These are phyloP conservation scores for Xylariales sp. DNA, from an alignment of 2,329 filamentous ascomycete genomes.

Conservation along the genomic window DNA sequence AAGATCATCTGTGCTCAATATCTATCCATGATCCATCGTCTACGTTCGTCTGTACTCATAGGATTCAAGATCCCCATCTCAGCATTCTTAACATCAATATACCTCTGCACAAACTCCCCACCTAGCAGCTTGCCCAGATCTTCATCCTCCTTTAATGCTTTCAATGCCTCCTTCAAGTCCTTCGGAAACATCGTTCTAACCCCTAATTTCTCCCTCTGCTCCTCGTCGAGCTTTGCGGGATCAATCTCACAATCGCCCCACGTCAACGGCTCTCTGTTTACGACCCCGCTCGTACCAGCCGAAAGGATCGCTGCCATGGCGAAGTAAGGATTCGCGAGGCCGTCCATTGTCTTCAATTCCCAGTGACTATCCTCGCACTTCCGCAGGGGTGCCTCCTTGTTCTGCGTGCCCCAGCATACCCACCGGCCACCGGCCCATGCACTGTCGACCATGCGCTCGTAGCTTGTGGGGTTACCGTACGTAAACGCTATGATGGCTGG, in stretches of 20 bases:
- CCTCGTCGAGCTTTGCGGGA: constrained; percentile 43
- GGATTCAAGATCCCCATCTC: constrained; percentile 47
- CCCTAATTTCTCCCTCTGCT: constrained; percentile 45
- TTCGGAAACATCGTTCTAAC: constrained; percentile 51
- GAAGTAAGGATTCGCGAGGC: constrained; percentile 73
- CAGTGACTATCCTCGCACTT: constrained; percentile 64
- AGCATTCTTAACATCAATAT: constrained; percentile 52
- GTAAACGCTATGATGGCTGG: constrained; percentile 64
- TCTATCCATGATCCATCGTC: constrained; percentile 60
- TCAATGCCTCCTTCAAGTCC: constrained; percentile 50
- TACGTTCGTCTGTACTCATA: constrained; percentile 44
- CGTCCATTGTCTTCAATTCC: constrained; percentile 77
- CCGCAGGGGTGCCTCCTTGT: constrained; percentile 69
- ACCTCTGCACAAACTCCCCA: constrained; percentile 48
- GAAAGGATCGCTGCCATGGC: constrained; percentile 57
- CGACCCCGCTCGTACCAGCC: constrained; percentile 54
- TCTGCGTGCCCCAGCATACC: constrained; percentile 78
- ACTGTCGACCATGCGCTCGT: constrained; percentile 64
- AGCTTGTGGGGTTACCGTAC: constrained; percentile 61
- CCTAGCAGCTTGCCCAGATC: constrained; percentile 43
- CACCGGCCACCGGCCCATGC: constrained; percentile 74
- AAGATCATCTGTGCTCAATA: no score
- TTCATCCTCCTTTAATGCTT: constrained; percentile 42
- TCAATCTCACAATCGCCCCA: constrained; percentile 52
- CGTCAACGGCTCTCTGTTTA: constrained; percentile 34